phyloP scores from a whole-genome alignment of 768 basidiomycete species.

The Tricholoma bakamatsutake region DNA sequence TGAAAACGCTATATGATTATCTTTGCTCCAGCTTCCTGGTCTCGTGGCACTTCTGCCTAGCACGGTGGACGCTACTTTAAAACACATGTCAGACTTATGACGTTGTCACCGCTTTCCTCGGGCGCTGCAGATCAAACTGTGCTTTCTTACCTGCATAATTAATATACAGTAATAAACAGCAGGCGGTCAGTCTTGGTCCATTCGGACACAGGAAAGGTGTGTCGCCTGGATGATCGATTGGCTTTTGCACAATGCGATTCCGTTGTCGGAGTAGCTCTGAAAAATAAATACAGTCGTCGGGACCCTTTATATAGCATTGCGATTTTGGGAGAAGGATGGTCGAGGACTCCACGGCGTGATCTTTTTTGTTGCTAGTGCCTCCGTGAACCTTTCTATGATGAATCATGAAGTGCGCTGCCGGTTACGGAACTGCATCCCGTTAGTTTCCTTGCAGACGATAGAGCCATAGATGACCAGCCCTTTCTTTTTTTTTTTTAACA shows the following conservation, averaged over 20 bases:
- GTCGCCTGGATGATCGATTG: slow-evolving; percentile 13
- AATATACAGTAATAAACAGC: too few relatives aligned
- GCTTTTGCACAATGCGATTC: slow-evolving; percentile 26
- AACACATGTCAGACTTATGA: slow-evolving; percentile 19
- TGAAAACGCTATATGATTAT: slow-evolving; percentile 16
- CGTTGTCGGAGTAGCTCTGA: slow-evolving; percentile 21
- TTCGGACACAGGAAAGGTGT: slow-evolving; percentile 10
- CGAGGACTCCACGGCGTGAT: slow-evolving; percentile 13
- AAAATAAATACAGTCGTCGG: slow-evolving; percentile 19
- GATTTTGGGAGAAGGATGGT: slow-evolving; percentile 16
- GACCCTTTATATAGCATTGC: slow-evolving; percentile 20
- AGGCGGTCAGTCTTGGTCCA: slow-evolving; percentile 32
- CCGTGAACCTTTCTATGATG: slow-evolving; percentile 7
- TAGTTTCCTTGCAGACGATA: too few relatives aligned
- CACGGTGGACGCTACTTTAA: slow-evolving; percentile 8
- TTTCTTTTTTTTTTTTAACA: too few relatives aligned
- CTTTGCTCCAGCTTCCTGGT: slow-evolving; percentile 26
- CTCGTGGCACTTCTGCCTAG: slow-evolving; percentile 8
- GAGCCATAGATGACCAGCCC: too few relatives aligned
- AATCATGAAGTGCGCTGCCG: not conserved
- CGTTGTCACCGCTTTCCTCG: slow-evolving; percentile 16
- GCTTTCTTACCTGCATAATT: slow-evolving; percentile 34
- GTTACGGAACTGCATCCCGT: too few relatives aligned
- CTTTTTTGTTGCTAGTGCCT: too few relatives aligned
- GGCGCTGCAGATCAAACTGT: slow-evolving; percentile 20